Percentiles rank a stretch among this genome's conserved stretches.
Evolutionary conservation across 768 basidiomycete genomes (phyloP).

Genomic region (Panaeolus papilionaceus): DNA sequence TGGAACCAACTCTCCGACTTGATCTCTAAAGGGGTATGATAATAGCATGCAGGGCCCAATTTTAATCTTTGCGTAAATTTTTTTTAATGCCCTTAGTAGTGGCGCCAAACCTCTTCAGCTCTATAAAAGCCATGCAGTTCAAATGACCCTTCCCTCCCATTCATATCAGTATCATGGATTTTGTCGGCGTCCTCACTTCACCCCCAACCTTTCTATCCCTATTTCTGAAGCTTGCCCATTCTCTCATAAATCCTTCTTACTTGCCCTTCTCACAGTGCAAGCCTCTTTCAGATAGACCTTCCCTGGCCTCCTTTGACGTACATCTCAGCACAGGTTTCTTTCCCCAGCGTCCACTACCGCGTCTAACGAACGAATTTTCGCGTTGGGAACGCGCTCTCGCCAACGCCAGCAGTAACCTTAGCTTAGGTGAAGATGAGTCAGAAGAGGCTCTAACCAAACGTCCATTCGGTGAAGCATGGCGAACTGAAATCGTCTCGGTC

Average conservation of each 20-base stretch:
- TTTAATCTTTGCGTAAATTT: constrained; percentile 9
- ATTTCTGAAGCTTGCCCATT: constrained; percentile 52
- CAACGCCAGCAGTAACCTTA: constrained; percentile 58
- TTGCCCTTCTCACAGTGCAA: constrained; percentile 40
- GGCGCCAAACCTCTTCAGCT: constrained; percentile 16
- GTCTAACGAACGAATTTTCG: constrained; percentile 56
- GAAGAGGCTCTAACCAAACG: constrained; percentile 55
- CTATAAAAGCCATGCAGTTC: constrained; percentile 31
- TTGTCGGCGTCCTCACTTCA: constrained; percentile 55
- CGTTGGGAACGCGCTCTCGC: constrained; percentile 77
- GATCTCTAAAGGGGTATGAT: constrained; percentile 1
- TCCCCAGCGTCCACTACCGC: constrained; percentile 67
- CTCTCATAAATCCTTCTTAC: constrained; percentile 49
- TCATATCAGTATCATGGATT: constrained; percentile 38
- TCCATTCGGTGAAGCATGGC: constrained; percentile 70
- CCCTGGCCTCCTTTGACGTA: constrained; percentile 59
- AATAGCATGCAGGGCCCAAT: constrained; percentile 1
- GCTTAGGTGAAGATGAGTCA: constrained; percentile 61
- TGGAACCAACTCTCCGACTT: not conserved
- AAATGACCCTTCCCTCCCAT: constrained; percentile 21
- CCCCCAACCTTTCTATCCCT: constrained; percentile 57
- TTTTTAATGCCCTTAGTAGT: constrained; percentile 15
- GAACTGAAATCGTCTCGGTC: constrained; percentile 65
- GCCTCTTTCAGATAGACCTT: constrained; percentile 37
- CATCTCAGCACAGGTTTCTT: constrained; percentile 82